A percentile compares a stretch with the other conserved stretches of the same genome.
These are phyloP conservation scores for Elongisporangium undulatum DNA, from an alignment of 352 stramenopile genomes.

Conservation along the genomic window DNA sequence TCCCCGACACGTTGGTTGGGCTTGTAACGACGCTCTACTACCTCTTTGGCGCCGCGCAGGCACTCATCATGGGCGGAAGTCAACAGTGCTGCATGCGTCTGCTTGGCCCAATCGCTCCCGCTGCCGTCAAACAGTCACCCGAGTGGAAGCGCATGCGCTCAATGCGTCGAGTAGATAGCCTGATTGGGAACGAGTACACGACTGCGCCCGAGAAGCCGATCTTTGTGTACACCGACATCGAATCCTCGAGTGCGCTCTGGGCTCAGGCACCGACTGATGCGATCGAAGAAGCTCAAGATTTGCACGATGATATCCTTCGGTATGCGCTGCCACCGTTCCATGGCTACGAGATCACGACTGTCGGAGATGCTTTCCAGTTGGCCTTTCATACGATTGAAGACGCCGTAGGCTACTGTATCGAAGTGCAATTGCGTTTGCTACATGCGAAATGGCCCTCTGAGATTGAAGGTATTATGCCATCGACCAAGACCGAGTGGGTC, in stretches of 20 bases:
- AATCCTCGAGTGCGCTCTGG: slow-evolving; percentile 30
- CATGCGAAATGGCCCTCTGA: slow-evolving; percentile 45
- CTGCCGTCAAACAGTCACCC: slow-evolving; percentile 44
- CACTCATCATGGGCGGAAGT: slow-evolving; percentile 54
- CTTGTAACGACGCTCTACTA: slow-evolving; percentile 59
- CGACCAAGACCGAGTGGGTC: slow-evolving; percentile 23
- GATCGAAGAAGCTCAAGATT: slow-evolving; percentile 50
- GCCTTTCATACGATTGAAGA: slow-evolving; percentile 54
- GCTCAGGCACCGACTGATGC: slow-evolving; percentile 30
- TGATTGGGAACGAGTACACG: slow-evolving; percentile 23
- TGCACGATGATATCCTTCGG: slow-evolving; percentile 64
- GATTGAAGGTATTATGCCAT: slow-evolving; percentile 32
- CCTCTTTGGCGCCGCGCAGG: slow-evolving; percentile 56
- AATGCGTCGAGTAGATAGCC: slow-evolving; percentile 11
- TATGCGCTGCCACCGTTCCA: slow-evolving; percentile 40
- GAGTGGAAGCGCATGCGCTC: slow-evolving; percentile 21
- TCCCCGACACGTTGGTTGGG: slow-evolving; percentile 53
- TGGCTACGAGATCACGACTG: slow-evolving; percentile 69
- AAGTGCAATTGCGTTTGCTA: slow-evolving; percentile 37
- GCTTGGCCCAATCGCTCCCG: slow-evolving; percentile 40
- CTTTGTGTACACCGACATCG: slow-evolving; percentile 36
- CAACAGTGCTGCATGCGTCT: slow-evolving; percentile 55
- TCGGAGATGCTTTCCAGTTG: slow-evolving; percentile 57
- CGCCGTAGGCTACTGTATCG: slow-evolving; percentile 42
- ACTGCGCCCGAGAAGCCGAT: slow-evolving; percentile 14